These are phyloP conservation scores for Orbilia brochopaga DNA, from an alignment of 2,329 filamentous ascomycete genomes.

Conservation along the genomic window DNA sequence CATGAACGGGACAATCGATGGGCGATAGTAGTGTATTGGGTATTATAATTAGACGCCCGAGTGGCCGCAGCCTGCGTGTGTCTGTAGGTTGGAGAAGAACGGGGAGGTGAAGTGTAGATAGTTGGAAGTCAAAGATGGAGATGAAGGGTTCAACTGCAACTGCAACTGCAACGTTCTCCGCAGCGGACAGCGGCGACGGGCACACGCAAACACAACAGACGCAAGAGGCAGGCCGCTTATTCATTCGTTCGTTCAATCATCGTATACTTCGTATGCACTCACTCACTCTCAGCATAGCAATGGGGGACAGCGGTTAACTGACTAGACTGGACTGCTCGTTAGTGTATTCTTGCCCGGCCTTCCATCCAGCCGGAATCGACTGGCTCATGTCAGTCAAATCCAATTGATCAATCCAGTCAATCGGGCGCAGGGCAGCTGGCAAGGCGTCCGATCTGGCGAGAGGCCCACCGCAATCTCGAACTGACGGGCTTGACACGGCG, in stretches of 20 bases:
- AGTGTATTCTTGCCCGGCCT: too few relatives aligned
- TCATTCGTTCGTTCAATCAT: background rate
- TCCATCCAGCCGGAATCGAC: background rate
- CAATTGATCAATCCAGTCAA: background rate
- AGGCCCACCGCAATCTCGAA: conserved; percentile 7
- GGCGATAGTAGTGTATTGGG: background rate
- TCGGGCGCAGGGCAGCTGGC: background rate
- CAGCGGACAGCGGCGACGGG: background rate
- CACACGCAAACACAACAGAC: conserved; percentile 1
- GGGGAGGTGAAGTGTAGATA: background rate
- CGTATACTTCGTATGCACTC: too few relatives aligned
- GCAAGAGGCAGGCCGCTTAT: background rate
- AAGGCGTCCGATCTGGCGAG: background rate
- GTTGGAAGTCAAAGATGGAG: background rate
- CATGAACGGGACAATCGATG: conserved; percentile 13
- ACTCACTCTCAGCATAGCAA: background rate
- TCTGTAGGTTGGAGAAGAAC: background rate
- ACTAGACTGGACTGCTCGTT: too few relatives aligned
- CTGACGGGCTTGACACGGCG: background rate
- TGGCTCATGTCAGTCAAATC: too few relatives aligned
- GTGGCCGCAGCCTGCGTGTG: background rate
- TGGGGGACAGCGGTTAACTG: too few relatives aligned
- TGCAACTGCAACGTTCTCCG: background rate
- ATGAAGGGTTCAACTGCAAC: background rate
- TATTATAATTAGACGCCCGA: too few relatives aligned